Conservation (phyloP, 1,139 yeast genomes). For the Trichomonascaceae sp. region DNA sequence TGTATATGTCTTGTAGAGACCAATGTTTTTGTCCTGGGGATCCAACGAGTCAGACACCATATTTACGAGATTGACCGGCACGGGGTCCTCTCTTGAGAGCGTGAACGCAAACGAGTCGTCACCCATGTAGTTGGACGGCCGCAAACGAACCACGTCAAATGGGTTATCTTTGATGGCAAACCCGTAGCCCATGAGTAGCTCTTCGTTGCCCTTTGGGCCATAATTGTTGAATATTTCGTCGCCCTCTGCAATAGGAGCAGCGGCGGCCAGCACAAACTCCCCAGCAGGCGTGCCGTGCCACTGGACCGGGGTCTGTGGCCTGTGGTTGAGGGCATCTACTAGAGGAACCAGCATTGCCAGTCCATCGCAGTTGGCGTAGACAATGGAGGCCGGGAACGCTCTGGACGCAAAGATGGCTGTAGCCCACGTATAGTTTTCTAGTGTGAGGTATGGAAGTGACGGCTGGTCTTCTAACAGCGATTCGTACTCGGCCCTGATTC, state of each 20-base stretch:
- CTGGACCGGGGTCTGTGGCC: conserved; percentile 43
- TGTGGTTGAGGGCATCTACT: conserved; percentile 67
- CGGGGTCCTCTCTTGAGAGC: conserved; percentile 10
- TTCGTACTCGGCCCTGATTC: conserved; percentile 5
- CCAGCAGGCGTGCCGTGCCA: conserved; percentile 36
- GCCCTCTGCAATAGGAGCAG: conserved; percentile 21
- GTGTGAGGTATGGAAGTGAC: conserved; percentile 8
- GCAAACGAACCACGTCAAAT: conserved; percentile 50
- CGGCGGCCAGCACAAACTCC: conserved; percentile 19
- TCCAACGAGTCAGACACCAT: conserved; percentile 5
- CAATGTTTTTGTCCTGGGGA: conserved; percentile 2
- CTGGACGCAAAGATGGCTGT: conserved; percentile 57
- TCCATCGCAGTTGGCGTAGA: conserved; percentile 23
- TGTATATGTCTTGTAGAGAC: conserved; percentile 2
- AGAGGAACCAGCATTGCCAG: conserved; percentile 67
- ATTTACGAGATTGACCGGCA: conserved; percentile 11
- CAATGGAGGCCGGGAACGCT: conserved; percentile 53
- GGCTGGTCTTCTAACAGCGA: too few relatives aligned
- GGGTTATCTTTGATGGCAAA: conserved; percentile 50
- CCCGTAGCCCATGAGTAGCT: conserved; percentile 47
- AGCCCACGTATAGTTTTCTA: conserved; percentile 56
- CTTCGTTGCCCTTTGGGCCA: conserved; percentile 80
- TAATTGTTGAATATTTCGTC: conserved; percentile 62
- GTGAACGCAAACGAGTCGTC: conserved; percentile 11
- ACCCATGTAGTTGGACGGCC: conserved; percentile 11